Evolutionary conservation across 2,329 filamentous ascomycete species (phyloP), one percentile per base, ranked within the genome.

Genomic region (Thyridium curvatum): DNA sequence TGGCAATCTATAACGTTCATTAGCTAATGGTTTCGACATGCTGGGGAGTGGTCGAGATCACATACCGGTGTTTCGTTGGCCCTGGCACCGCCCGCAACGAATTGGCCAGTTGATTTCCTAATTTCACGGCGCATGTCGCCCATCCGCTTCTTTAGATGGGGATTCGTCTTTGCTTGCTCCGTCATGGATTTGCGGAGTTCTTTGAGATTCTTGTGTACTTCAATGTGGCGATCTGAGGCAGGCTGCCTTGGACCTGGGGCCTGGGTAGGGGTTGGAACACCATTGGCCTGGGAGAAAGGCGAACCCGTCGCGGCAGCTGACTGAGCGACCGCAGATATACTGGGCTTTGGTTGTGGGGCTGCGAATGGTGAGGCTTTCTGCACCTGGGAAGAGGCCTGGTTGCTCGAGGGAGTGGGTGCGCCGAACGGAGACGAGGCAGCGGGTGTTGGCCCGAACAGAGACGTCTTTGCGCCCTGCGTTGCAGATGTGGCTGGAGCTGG

Each of bases 91-190:
- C 76, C 82, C 30, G 72, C 73, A 2, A 80, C 83, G 18, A 89
- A 62, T 55, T 93, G 86, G 7, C 87, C 86, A 39, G 91, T 73
- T 14, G 74, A 79, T 51, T 82, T 84, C 30, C 76, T 74, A 38
- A 93, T 79, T 32, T 81, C 74, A 42, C 86, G 71, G 31, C 86
- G 74, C 69, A 86, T 79, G 39, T 87, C 77, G 28, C 85, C 83
- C 54, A 87, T 72, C 29, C 76, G 72, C 37, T 71, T 68, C 58
- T 86, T 87, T 18, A 89, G 61, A 53, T 60, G 46, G 57, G 51
- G 57, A 47, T 82, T 76, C 16, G 66, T 63, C 50, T 79, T 77
- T 4, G 69, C 69, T 48, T 81, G 69, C 4, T 71, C 61, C 3
- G 55, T 52, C 38, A 85, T 49, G n/a, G 48, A 61, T 4, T 51